phyloP scores from a whole-genome alignment of 257 asterid genomes.

The Scutellaria baicalensis region DNA sequence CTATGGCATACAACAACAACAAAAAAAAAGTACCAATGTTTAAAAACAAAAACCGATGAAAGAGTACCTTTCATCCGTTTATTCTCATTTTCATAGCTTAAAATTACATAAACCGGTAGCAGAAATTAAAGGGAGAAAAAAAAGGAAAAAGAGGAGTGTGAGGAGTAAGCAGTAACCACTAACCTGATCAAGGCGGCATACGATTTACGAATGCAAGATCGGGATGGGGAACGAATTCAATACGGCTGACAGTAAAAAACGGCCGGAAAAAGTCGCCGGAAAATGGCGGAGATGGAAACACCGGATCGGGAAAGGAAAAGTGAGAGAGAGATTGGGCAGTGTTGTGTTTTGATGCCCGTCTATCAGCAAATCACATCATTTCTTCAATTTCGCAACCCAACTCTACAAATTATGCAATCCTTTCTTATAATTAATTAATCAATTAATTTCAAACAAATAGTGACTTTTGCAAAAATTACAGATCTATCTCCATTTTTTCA shows the following conservation, averaged over 20 bases:
- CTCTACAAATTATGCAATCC: too few relatives aligned
- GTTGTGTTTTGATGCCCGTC: conserved; percentile 11
- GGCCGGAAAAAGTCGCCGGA: conserved; percentile 10
- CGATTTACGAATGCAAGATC: background rate
- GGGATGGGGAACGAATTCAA: background rate
- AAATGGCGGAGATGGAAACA: background rate
- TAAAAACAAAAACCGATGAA: background rate
- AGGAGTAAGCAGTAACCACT: background rate
- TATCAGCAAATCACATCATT: background rate
- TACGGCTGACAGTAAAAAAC: background rate
- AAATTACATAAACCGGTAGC: background rate
- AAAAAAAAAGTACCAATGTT: background rate
- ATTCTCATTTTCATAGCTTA: background rate
- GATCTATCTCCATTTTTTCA: too few relatives aligned
- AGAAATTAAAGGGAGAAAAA: background rate
- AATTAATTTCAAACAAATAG: too few relatives aligned
- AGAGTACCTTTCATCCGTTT: background rate
- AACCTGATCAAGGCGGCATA: conserved; percentile 27
- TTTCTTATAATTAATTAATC: too few relatives aligned
- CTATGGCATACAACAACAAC: background rate
- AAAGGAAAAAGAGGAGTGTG: background rate
- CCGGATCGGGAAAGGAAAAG: background rate
- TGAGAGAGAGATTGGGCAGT: background rate
- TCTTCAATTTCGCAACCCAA: too few relatives aligned
- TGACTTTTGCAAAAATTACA: too few relatives aligned